phyloP scores from a whole-genome alignment of 441 rosid genomes.

The Gossypium davidsonii region DNA sequence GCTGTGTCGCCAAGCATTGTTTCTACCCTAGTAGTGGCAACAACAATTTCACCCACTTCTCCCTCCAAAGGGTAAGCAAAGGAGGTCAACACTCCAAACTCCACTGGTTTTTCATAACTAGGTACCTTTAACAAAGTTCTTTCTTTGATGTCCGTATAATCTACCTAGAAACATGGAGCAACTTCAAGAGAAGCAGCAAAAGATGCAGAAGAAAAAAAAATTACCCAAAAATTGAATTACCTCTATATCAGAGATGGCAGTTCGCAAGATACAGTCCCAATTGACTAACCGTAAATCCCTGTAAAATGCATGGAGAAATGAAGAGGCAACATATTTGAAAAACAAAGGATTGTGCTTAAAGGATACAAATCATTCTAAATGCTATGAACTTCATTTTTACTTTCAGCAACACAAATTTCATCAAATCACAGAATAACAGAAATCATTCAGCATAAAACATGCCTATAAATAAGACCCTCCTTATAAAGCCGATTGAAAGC shows the following conservation, averaged over 20 bases:
- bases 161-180: slow-evolving; percentile 16
- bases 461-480: slow-evolving; percentile 87
- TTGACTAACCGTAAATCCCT: slow-evolving; percentile 82
- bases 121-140: slow-evolving; percentile 60
- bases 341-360: background rate
- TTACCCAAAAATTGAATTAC: slow-evolving; percentile 34
- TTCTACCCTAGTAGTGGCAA: slow-evolving; percentile 95
- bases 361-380: background rate
- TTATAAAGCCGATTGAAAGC: slow-evolving; percentile 65
- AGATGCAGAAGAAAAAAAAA: background rate
- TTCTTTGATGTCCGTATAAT: slow-evolving; percentile 68
- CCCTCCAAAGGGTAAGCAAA: slow-evolving; percentile 88
- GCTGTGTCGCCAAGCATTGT: slow-evolving; percentile 99
- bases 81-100: slow-evolving; percentile 86
- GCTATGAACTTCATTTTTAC: background rate
- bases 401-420: background rate
- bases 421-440: background rate
- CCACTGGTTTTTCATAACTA: slow-evolving; percentile 72
- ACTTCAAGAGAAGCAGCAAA: slow-evolving; percentile 21
- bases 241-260: slow-evolving; percentile 90
- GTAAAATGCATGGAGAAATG: slow-evolving; percentile 28
- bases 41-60: slow-evolving; percentile 77
- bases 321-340: background rate
- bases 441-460: background rate
- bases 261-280: slow-evolving; percentile 81